These are phyloP conservation scores for Eimeria maxima DNA, from an alignment of 169 alveolate species.

Conservation along the genomic window DNA sequence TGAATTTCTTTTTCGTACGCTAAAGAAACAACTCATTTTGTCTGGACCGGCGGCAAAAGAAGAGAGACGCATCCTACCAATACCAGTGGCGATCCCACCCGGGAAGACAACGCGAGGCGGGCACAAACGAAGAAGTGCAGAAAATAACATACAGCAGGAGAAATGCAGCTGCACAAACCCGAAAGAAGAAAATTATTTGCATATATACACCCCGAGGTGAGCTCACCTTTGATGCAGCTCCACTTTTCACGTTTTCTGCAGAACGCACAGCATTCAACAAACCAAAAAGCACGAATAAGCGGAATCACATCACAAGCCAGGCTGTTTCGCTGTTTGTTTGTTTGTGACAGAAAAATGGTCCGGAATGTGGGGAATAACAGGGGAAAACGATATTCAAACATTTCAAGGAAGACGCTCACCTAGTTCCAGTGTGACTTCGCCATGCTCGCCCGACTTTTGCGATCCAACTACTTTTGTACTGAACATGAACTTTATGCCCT, in stretches of 20 bases:
- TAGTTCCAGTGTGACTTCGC: conserved; percentile 85
- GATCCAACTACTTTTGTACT: conserved; percentile 88
- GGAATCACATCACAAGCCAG: background rate
- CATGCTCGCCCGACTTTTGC: conserved; percentile 93
- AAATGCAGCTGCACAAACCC: background rate
- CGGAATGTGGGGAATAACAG: too few species aligned
- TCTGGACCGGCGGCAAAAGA: too few species aligned
- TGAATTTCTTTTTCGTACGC: too few species aligned
- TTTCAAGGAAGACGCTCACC: conserved; percentile 65
- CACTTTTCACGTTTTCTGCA: conserved; percentile 79
- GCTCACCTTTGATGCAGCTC: conserved; percentile 73
- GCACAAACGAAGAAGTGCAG: background rate
- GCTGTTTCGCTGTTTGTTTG: too few species aligned
- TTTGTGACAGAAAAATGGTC: too few species aligned
- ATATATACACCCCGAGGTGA: background rate
- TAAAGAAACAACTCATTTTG: background rate
- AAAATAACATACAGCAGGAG: background rate
- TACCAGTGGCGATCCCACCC: too few species aligned
- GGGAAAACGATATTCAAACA: background rate
- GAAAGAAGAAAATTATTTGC: background rate
- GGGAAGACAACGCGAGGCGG: background rate
- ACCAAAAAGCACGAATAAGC: background rate
- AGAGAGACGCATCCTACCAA: background rate
- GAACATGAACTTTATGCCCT: conserved; percentile 87
- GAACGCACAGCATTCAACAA: background rate